phyloP scores from a whole-genome alignment of 2,329 filamentous ascomycete species.

The Aureobasidium sp. region DNA sequence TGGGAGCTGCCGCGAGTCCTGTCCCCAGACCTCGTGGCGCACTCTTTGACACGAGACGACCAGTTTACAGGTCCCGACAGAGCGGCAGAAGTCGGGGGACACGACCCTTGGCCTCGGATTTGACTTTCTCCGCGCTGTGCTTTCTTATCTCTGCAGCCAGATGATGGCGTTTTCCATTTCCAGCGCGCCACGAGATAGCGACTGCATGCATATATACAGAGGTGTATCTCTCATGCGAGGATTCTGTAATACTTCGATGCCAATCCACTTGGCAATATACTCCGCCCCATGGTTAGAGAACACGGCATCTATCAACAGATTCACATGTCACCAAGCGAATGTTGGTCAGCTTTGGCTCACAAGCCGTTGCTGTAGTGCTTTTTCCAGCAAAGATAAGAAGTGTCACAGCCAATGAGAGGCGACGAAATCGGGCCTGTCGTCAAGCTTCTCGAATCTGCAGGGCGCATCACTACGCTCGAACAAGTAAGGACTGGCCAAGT shows the following conservation, averaged over 20 bases:
- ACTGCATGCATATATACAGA: not conserved
- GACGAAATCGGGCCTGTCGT: not conserved
- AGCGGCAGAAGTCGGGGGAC: not conserved
- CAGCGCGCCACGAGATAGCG: not conserved
- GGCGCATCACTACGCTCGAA: not conserved
- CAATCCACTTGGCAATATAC: not conserved
- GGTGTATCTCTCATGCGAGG: not conserved
- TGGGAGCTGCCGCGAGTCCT: not conserved
- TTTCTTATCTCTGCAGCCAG: not conserved
- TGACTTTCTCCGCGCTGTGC: not conserved
- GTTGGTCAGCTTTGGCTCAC: constrained; percentile 5
- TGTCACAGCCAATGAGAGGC: not conserved
- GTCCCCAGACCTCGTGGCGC: not conserved
- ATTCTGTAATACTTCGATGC: not conserved
- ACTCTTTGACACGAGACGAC: not conserved
- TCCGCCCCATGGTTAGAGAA: not conserved
- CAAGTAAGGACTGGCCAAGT: not conserved
- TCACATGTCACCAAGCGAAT: constrained; percentile 4
- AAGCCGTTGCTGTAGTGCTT: constrained; percentile 2
- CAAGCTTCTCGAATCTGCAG: not conserved
- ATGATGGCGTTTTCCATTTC: not conserved
- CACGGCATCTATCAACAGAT: constrained; percentile 2
- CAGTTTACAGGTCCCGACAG: not conserved
- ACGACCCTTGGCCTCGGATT: not conserved
- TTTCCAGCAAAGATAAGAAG: constrained; percentile 5